A percentile compares a stretch with the other conserved stretches of the same genome.
Conservation (phyloP, 1,139 yeast genomes). For the Debaryomyces subglobosus region DNA sequence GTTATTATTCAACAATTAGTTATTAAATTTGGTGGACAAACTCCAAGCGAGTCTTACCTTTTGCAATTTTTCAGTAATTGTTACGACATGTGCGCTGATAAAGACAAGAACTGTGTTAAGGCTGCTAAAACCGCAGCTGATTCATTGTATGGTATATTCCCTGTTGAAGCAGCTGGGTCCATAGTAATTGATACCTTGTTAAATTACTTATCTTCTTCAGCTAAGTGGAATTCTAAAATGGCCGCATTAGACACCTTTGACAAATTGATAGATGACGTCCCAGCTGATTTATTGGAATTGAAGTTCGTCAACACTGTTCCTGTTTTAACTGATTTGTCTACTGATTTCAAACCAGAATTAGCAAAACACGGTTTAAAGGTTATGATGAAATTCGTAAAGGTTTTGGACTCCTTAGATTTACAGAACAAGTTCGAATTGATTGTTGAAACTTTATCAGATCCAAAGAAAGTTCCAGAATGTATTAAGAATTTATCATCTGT, state of each 20-base stretch:
- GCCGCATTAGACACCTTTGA: conserved; percentile 78
- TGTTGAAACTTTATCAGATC: conserved; percentile 87
- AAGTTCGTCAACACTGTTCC: conserved; percentile 82
- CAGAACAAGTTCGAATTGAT: conserved; percentile 84
- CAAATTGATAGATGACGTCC: conserved; percentile 74
- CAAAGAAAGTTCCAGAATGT: conserved; percentile 84
- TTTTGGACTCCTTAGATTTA: conserved; percentile 90
- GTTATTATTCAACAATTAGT: conserved; percentile 70
- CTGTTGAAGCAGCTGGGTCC: conserved; percentile 79
- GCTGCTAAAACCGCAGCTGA: conserved; percentile 77
- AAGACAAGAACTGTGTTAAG: conserved; percentile 82
- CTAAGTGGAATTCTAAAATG: conserved; percentile 91
- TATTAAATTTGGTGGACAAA: conserved; percentile 62
- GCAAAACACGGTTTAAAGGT: conserved; percentile 81
- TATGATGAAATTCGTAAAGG: conserved; percentile 71
- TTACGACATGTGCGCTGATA: conserved; percentile 75
- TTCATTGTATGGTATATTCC: conserved; percentile 66
- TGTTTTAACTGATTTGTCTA: conserved; percentile 81
- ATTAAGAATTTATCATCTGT: conserved; percentile 89
- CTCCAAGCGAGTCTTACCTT: conserved; percentile 78
- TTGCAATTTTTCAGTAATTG: conserved; percentile 58
- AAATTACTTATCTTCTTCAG: conserved; percentile 71
- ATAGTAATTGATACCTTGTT: conserved; percentile 64
- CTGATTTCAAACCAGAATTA: conserved; percentile 95
- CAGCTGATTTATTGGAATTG: conserved; percentile 82